Conservation (phyloP, 345 rosid genomes). For the Cochlearia excelsa region DNA sequence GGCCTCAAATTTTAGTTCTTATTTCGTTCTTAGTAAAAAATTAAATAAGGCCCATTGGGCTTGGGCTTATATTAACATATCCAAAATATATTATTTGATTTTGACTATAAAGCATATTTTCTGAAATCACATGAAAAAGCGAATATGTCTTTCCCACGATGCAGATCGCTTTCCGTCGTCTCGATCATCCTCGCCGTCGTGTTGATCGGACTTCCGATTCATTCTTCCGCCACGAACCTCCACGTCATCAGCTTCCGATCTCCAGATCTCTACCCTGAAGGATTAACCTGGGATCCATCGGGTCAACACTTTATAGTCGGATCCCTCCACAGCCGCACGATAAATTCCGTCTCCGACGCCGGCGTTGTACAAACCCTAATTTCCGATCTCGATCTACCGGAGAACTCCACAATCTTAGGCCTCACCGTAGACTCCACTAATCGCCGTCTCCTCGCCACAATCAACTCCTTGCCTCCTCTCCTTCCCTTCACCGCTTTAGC, state of each 20-base stretch:
- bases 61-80: no score
- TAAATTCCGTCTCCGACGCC: constrained; percentile 75
- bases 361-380: constrained; percentile 59
- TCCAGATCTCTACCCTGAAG: constrained; percentile 72
- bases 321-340: constrained; percentile 54
- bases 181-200: constrained; percentile 24
- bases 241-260: constrained; percentile 70
- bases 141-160: constrained; percentile 29
- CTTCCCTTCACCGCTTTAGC: constrained; percentile 75
- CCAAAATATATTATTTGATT: no score
- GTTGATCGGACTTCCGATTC: constrained; percentile 2
- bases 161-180: background rate
- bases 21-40: no score
- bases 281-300: constrained; percentile 63
- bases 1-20: no score
- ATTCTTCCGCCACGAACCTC: constrained; percentile 34
- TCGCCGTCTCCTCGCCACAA: constrained; percentile 65
- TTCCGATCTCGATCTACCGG: constrained; percentile 59
- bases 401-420: constrained; percentile 57
- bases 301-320: constrained; percentile 81
- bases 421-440: constrained; percentile 51
- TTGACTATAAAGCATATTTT: no score
- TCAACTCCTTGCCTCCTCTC: constrained; percentile 50
- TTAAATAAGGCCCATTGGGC: no score
- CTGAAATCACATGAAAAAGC: constrained; percentile 2